Conservation (phyloP, 257 asterid genomes). For the Nicotiana paniculata region DNA sequence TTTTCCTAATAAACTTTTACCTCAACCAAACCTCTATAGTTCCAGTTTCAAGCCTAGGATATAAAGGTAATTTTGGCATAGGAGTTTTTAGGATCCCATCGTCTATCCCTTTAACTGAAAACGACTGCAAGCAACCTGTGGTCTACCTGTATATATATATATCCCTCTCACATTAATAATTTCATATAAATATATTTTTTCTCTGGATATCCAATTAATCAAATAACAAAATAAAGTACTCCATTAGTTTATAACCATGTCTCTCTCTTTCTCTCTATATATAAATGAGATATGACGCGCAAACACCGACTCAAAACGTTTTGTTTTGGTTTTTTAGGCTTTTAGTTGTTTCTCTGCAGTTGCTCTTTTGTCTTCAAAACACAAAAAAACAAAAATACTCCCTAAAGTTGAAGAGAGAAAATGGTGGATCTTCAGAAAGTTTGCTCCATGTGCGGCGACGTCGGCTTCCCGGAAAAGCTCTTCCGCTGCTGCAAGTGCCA, state of each 20-base stretch:
- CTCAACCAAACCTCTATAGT: neutral
- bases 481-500: conserved; percentile 91
- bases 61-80: neutral
- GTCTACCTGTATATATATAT: conserved; percentile 44
- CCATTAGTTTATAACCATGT: neutral
- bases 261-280: neutral
- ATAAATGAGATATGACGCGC: conserved; percentile 11
- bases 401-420: neutral
- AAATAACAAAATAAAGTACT: neutral
- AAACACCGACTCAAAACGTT: conserved; percentile 7
- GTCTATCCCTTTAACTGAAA: conserved; percentile 42
- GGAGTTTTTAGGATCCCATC: conserved; percentile 19
- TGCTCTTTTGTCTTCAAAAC: neutral
- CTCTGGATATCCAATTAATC: neutral
- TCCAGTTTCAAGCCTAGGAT: neutral
- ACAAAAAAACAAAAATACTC: neutral
- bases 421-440: conserved; percentile 86
- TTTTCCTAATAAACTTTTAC: neutral
- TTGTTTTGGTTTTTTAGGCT: neutral
- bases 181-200: neutral
- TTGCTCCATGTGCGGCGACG: conserved; percentile 95
- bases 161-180: conserved; percentile 4
- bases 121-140: conserved; percentile 75
- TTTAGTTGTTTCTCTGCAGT: neutral
- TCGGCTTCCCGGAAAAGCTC: conserved; percentile 87